Conservation (phyloP, 805 yeast genomes). For the Hemisphaericaspora nanyangensis region DNA sequence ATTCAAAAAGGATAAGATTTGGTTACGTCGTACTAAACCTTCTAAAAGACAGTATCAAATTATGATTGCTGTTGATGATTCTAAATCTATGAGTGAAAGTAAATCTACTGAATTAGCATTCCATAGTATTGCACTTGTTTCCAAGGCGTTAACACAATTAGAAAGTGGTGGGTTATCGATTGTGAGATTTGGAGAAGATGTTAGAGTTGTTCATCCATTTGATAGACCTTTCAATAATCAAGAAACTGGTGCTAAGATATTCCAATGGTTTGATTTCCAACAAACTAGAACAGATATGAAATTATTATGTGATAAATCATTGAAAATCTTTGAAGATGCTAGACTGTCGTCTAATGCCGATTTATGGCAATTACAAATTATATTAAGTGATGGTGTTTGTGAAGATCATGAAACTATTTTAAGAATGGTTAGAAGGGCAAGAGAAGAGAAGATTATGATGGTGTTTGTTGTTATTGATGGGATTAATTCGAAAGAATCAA, state of each 20-base stretch:
- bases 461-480: constrained; percentile 95
- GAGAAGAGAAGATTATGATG: constrained; percentile 89
- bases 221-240: constrained; percentile 72
- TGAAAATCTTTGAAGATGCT: constrained; percentile 67
- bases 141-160: constrained; percentile 87
- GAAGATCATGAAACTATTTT: constrained; percentile 87
- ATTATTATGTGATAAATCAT: constrained; percentile 66
- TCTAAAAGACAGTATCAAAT: constrained; percentile 96
- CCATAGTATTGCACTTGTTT: constrained; percentile 89
- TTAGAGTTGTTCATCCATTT: constrained; percentile 85
- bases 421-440: constrained; percentile 82
- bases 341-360: constrained; percentile 47
- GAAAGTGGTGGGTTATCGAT: constrained; percentile 93
- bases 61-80: constrained; percentile 96
- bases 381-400: constrained; percentile 94
- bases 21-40: constrained; percentile 97
- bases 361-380: constrained; percentile 90
- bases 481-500: constrained; percentile 75
- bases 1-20: constrained; percentile 94
- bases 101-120: constrained; percentile 87
- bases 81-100: constrained; percentile 95
- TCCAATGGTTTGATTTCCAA: constrained; percentile 87
- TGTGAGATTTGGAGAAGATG: constrained; percentile 83
- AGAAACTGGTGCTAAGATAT: constrained; percentile 77
- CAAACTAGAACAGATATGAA: constrained; percentile 84